Conservation (phyloP, 306 rosid genomes). For the Delonix regia region DNA sequence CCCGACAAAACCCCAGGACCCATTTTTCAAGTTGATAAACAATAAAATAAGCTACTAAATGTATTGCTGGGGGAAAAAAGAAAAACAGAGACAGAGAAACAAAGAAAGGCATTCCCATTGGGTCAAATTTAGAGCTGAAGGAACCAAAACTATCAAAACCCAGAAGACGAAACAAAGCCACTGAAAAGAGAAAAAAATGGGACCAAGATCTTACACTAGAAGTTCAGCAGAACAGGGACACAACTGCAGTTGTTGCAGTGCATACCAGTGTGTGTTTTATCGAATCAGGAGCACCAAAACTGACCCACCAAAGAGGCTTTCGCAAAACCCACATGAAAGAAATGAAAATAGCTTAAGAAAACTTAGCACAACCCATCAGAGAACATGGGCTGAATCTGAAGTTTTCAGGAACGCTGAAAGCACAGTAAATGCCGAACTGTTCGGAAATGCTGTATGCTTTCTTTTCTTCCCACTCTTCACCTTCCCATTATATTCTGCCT, state of each 20-base stretch:
- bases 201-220: constrained; percentile 27
- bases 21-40: constrained; percentile 14
- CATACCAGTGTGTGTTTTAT: constrained; percentile 33
- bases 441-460: constrained; percentile 20
- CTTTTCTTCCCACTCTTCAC: background rate
- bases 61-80: background rate
- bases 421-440: constrained; percentile 42
- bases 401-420: constrained; percentile 4
- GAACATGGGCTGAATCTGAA: constrained; percentile 33
- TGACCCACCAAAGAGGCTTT: constrained; percentile 29
- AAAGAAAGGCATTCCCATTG: constrained; percentile 20
- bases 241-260: constrained; percentile 33
- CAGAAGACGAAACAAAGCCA: constrained; percentile 29
- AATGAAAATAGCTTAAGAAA: constrained; percentile 37
- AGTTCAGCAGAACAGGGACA: constrained; percentile 46
- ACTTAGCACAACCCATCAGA: constrained; percentile 31
- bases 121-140: constrained; percentile 35
- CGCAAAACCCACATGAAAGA: constrained; percentile 34
- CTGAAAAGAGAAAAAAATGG: constrained; percentile 10
- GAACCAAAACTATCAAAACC: constrained; percentile 23
- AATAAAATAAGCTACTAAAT: constrained; percentile 38
- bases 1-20: constrained; percentile 7
- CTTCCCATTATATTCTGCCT: background rate
- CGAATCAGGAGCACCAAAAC: constrained; percentile 37
- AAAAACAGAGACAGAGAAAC: background rate